A percentile compares a stretch with the other conserved stretches of the same genome.
phyloP scores from a whole-genome alignment of 2,329 filamentous ascomycete species.

The Aspergillus vadensis region DNA sequence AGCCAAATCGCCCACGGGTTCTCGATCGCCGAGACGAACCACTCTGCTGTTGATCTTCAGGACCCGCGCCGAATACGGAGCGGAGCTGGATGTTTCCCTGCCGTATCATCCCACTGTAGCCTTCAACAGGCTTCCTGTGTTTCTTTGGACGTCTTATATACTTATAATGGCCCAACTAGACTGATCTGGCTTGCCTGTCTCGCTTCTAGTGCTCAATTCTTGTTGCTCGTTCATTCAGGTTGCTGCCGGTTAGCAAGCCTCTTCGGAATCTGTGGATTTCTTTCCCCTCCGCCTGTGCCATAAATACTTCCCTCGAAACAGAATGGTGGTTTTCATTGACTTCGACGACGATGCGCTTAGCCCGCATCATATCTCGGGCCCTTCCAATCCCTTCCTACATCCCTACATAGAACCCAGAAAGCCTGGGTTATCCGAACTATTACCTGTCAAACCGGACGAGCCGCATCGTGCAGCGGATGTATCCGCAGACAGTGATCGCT shows the following conservation, averaged over 20 bases:
- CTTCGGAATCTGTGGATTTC: constrained; percentile 9
- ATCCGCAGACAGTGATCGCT: constrained; percentile 14
- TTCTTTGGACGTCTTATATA: neutral
- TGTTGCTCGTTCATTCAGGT: neutral
- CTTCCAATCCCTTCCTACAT: constrained; percentile 18
- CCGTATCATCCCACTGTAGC: constrained; percentile 32
- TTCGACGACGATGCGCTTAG: constrained; percentile 43
- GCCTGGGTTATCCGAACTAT: constrained; percentile 25
- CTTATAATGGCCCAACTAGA: neutral
- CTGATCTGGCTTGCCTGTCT: neutral
- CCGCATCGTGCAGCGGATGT: constrained; percentile 17
- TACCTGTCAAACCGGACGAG: constrained; percentile 11
- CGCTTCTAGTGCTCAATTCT: neutral
- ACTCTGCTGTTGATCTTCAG: constrained; percentile 11
- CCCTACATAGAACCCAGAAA: constrained; percentile 26
- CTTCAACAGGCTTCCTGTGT: neutral
- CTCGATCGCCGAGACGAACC: constrained; percentile 21
- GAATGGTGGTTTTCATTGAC: constrained; percentile 54
- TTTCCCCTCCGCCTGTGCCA: neutral
- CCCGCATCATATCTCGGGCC: constrained; percentile 23
- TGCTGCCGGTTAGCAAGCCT: constrained; percentile 18
- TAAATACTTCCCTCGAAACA: constrained; percentile 22
- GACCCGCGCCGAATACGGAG: constrained; percentile 31
- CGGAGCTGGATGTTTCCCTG: constrained; percentile 27
- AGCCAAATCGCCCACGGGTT: constrained; percentile 18